Evolutionary conservation across 2,329 filamentous ascomycete species (phyloP), one percentile per base, ranked within the genome.

Genomic region (Ophiostoma perfectum): DNA sequence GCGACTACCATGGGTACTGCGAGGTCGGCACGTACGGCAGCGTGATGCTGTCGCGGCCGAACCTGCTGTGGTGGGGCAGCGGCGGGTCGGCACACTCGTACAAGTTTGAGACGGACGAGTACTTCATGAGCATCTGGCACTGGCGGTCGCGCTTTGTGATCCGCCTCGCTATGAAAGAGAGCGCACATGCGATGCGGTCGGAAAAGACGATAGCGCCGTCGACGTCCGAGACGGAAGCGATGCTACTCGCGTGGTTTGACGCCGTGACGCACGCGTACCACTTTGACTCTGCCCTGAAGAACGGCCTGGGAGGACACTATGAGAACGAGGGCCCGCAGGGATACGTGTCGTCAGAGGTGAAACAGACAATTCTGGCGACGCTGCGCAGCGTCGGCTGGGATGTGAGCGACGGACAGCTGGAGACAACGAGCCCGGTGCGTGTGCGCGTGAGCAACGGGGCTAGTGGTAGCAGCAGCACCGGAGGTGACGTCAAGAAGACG

Each of bases 301-400:
- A 78, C 66, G 77, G 77, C n/a, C 71, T 78, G 55, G 72, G 75
- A 63, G 75, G 76, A 63, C 77, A 78, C 64, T 77, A 77, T 66
- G 77, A 78, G 71, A 77, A 76, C 70, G 76, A 77, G 71, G 75
- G 76, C 47, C 75, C 75, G n/a, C 73, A 77, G 64, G 77, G 78
- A 9, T 77, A 81, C 64, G 85, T 89, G 75, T 78, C 76, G 75
- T 70, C 73, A 6, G 77, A 78, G 64, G 75, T 77, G 68, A 79
- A 78, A 71, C 66, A 72, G 41, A 71, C 70, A 1, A 70, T 78
- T 8, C 74, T 78, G 64, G 78, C 71, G 72, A 77, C 74, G 75
- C 81, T 80, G 69, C 78, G 66, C 70, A 77, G 70, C 71, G 77
- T 70, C 70, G 90, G 90, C 0, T 93, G 90, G 90, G 85, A 93